A percentile compares a stretch with the other conserved stretches of the same genome.
phyloP scores from a whole-genome alignment of 371 early-diverging fungal genomes.

The Mortierella sp. region DNA sequence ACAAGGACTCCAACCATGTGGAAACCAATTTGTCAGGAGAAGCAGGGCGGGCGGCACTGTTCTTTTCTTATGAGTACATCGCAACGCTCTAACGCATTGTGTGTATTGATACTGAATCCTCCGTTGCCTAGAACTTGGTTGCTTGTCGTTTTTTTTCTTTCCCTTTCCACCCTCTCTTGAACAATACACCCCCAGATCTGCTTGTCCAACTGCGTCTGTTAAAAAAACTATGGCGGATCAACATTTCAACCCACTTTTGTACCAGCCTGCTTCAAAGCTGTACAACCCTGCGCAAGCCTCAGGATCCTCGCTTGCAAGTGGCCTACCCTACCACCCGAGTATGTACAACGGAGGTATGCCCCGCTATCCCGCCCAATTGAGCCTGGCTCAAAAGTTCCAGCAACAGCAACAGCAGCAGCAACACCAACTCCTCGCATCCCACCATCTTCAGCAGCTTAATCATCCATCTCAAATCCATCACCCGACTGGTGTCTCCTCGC shows the following conservation, averaged over 20 bases:
- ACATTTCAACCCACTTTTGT: conserved; percentile 42
- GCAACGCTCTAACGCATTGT: too few relatives aligned
- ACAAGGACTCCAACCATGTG: too few relatives aligned
- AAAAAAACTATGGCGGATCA: conserved; percentile 42
- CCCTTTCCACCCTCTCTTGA: too few relatives aligned
- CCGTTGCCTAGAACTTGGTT: too few relatives aligned
- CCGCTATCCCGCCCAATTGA: conserved; percentile 62
- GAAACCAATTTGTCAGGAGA: too few relatives aligned
- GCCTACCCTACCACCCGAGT: conserved; percentile 52
- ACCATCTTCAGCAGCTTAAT: conserved; percentile 42
- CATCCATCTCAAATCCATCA: conserved; percentile 47
- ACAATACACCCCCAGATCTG: too few relatives aligned
- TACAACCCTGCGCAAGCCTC: conserved; percentile 61
- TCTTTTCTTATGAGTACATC: too few relatives aligned
- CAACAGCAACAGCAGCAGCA: conserved; percentile 47
- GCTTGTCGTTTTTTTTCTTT: too few relatives aligned
- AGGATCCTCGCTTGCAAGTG: conserved; percentile 55
- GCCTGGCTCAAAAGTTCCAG: conserved; percentile 52
- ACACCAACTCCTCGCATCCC: conserved; percentile 44
- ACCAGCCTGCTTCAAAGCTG: conserved; percentile 38
- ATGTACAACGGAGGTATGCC: conserved; percentile 59
- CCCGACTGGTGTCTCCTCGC: conserved; percentile 47
- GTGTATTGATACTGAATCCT: too few relatives aligned
- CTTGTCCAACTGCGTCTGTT: too few relatives aligned
- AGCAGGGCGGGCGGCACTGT: too few relatives aligned